Evolutionary conservation across 176 grass and related monocot species (phyloP), one percentile per base, ranked within the genome.

Genomic region (Zoysia pacifica): DNA sequence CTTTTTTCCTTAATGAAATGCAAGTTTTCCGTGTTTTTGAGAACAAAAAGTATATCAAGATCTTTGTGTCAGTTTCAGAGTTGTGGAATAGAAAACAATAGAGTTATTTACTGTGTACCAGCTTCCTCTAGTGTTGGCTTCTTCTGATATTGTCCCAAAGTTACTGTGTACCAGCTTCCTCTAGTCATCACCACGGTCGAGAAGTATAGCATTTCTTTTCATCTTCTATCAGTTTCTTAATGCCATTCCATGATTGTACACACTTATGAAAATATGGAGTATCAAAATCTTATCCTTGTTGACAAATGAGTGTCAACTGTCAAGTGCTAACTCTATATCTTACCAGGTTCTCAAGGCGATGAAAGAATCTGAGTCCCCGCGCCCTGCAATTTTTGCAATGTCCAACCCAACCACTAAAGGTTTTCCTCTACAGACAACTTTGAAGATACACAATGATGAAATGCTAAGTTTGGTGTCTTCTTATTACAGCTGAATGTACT

Each of bases 371-470:
- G 96, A 98, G 79, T 94, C 92, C 16, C 82, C 88, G 12, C 82
- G 75, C 59, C 92, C 96, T 93, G 92, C 96, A 81, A 83, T 94
- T 72, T 98, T 98, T 81, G 88, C 96, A 48, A 98, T 98, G 96
- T 94, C 96, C 84, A 98, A 98, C 81, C 96, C 96, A 56, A 98
- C 92, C 13, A 87, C 81, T 62, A 98, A 98, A 79, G 90, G 96
- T 98, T 78, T 64, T 43, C 43, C 28, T 28, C 53, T 16, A 69
- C 20, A 48, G 38, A 62, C 70, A 71, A 48, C 42, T 51, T 61
- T 78, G 7, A 18, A 40, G 35, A 61, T 45, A 69, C 42, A 62
- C 49, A 66, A 74, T 15, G 66, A 45, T 79, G 45, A 83, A 73
- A 19, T 75, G 35, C 46, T 87, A 48, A 58, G 67, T 75, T 85